Base-by-base conservation (phyloP, 345 rosid genomes). In the Cardamine occulta region DNA sequence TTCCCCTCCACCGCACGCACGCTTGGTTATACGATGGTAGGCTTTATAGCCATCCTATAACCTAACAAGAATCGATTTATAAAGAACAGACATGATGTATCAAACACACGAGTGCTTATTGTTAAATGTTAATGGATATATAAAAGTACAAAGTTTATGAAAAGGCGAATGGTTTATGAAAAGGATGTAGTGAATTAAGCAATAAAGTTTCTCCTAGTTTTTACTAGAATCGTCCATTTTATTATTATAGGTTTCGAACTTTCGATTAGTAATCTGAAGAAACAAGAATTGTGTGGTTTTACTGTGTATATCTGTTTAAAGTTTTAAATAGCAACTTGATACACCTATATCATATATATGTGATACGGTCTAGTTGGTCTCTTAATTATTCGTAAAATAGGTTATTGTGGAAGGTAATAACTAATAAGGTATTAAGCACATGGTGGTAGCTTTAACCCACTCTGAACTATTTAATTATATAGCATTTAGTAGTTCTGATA, bases 41-140 rank as follows among this genome's bases (percentile, higher is more conserved):
- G 66, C 71, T 70, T 70, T 76, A 62, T 76, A 70, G 75, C 49
- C 66, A 55, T 58, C 65, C 63, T 48, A 70, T 15, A 63, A 70
- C 58, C 66, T 70, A 76, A 17, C 3, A 63, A 62, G 65, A 76
- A 69, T 69, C 70, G 17, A 69, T 52, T 69, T 69, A 10, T 54
- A 76, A 61, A 76, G 68, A 69, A 23, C 51, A 23, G 21, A 49
- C 56, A 31, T 29, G 69, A 70, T 52, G 55, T 70, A 70, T 47
- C 71, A 45, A 56, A 61, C 76, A 77, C 80, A 76, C 75, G 80
- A 63, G 45, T 55, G 66, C 64, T 44, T 45, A 63, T 70, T 55
- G 42, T 74, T 51, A 35, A 63, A 63, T 55, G 42, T 74, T 51
- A 35, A 59, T 67, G 34, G 37, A 8, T 57, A 31, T n/a, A 45